These are phyloP conservation scores for Cyanidioschyzon merolae DNA, from an alignment of 23 red algal species.

Conservation along the genomic window DNA sequence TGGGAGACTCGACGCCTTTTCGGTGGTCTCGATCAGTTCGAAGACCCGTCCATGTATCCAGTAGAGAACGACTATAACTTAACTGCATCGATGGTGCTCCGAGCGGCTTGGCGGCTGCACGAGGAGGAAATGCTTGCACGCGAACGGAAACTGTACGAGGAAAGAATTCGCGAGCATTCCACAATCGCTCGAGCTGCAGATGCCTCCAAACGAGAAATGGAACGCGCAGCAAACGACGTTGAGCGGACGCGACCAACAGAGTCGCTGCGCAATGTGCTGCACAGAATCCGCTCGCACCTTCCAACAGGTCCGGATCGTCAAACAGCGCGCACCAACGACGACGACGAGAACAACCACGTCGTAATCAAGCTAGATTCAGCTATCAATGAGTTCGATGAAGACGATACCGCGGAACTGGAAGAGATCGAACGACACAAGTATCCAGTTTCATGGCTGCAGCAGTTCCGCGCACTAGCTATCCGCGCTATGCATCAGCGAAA, in stretches of 20 bases:
- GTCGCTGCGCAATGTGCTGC: background rate
- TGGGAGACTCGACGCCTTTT: conserved; percentile 4
- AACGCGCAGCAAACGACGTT: background rate
- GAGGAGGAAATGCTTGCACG: background rate
- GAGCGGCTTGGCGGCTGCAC: background rate
- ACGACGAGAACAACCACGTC: background rate
- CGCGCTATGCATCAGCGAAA: conserved; percentile 41
- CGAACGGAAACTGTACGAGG: background rate
- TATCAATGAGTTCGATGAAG: background rate
- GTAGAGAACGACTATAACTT: background rate
- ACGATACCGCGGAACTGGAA: background rate
- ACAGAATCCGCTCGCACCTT: background rate
- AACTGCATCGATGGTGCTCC: conserved; percentile 4
- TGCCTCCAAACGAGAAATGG: conserved; percentile 1
- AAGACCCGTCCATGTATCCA: background rate
- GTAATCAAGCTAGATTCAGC: background rate
- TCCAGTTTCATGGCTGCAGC: conserved; percentile 45
- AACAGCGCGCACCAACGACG: background rate
- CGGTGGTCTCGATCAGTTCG: background rate
- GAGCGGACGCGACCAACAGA: background rate
- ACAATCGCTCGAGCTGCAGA: background rate
- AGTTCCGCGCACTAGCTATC: conserved; percentile 47
- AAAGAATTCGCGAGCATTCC: background rate
- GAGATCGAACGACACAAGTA: conserved; percentile 43
- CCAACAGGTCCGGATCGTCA: background rate